phyloP scores from a whole-genome alignment of 169 alveolate species.

The Plasmodium billcollinsi region DNA sequence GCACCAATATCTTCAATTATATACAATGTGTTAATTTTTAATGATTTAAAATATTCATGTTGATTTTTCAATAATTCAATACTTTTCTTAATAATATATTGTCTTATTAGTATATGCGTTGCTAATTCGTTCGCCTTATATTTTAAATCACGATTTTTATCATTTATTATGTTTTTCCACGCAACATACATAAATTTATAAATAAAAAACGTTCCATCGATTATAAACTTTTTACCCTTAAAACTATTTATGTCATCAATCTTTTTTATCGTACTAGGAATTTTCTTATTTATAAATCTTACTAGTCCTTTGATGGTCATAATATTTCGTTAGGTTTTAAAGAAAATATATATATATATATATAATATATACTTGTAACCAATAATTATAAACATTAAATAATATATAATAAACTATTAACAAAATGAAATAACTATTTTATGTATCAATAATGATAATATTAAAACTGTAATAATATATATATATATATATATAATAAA shows the following conservation, averaged over 20 bases:
- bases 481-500: too few species aligned
- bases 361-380: too few species aligned
- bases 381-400: too few species aligned
- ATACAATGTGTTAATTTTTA: constrained; percentile 68
- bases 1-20: constrained; percentile 77
- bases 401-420: too few species aligned
- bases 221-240: constrained; percentile 63
- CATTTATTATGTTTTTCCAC: constrained; percentile 70
- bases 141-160: constrained; percentile 50
- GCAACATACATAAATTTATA: constrained; percentile 78
- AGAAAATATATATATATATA: neutral
- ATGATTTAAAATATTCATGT: constrained; percentile 70
- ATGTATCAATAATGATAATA: too few species aligned
- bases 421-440: too few species aligned
- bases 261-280: constrained; percentile 64
- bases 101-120: constrained; percentile 60
- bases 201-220: constrained; percentile 72
- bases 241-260: constrained; percentile 75
- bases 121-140: constrained; percentile 43
- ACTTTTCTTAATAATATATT: constrained; percentile 67
- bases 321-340: constrained; percentile 8
- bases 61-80: constrained; percentile 61
- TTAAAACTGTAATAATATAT: too few species aligned
- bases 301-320: constrained; percentile 76
- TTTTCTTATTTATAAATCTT: constrained; percentile 69